Conservation (phyloP, 805 yeast genomes). For the Suhomyces tanzawaensis region DNA sequence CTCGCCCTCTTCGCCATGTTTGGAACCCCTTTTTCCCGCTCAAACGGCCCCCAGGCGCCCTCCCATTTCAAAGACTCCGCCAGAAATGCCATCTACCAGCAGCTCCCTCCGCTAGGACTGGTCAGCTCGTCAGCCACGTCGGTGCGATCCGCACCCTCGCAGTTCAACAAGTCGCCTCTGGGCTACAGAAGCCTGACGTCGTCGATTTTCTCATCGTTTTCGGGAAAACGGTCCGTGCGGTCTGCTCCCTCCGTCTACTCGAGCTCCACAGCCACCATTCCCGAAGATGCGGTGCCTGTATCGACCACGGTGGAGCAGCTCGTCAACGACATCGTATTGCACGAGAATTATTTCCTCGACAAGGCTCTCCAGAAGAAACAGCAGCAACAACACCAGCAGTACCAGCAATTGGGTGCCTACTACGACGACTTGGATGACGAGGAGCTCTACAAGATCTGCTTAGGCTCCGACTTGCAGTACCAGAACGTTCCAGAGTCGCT, state of each 20-base stretch:
- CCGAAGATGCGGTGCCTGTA: conserved; percentile 43
- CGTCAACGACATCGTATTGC: conserved; percentile 40
- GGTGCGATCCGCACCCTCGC: conserved; percentile 42
- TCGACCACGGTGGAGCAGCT: conserved; percentile 43
- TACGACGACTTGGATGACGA: conserved; percentile 20
- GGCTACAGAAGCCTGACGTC: conserved; percentile 37
- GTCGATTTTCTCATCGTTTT: conserved; percentile 29
- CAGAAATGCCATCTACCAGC: conserved; percentile 43
- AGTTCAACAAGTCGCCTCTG: conserved; percentile 20
- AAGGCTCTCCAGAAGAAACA: conserved; percentile 12
- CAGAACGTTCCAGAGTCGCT: conserved; percentile 41
- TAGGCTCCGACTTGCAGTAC: conserved; percentile 40
- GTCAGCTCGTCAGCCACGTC: conserved; percentile 26
- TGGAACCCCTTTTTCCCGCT: conserved; percentile 28
- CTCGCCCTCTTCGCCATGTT: conserved; percentile 20
- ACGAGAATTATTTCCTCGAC: conserved; percentile 28
- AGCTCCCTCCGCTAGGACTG: conserved; percentile 31
- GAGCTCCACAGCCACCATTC: conserved; percentile 42
- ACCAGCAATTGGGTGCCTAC: conserved; percentile 1
- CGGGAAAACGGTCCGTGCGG: conserved; percentile 36
- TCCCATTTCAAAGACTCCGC: conserved; percentile 42
- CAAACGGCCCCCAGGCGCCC: conserved; percentile 29
- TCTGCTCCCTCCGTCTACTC: conserved; percentile 45
- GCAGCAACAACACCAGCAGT: conserved; percentile 7
- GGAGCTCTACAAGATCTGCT: conserved; percentile 34